Conservation (phyloP, 1,139 yeast species). For the Pichia sp. region DNA sequence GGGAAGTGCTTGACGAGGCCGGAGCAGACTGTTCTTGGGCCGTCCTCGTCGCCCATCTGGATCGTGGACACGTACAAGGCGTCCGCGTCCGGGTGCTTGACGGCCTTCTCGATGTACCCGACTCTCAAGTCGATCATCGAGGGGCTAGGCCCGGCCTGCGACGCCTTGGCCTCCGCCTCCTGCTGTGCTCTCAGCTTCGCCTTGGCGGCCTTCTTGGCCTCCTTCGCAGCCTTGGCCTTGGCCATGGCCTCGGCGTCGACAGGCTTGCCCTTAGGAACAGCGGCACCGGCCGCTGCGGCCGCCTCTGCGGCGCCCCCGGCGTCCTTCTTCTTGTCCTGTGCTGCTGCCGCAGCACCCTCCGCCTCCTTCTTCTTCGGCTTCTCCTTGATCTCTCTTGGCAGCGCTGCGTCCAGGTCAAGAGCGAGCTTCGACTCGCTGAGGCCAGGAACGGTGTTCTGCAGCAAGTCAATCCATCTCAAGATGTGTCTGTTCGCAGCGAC, state of each 20-base stretch:
- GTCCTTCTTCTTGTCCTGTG: constrained; percentile 36
- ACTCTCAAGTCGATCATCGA: constrained; percentile 88
- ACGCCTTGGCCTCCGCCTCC: constrained; percentile 34
- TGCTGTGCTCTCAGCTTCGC: constrained; percentile 50
- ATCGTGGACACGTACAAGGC: constrained; percentile 93
- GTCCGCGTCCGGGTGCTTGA: constrained; percentile 98
- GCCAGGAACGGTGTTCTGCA: constrained; percentile 61
- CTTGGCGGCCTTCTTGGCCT: constrained; percentile 65
- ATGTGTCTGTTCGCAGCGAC: constrained; percentile 66
- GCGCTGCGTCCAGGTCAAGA: constrained; percentile 54
- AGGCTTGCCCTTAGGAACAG: constrained; percentile 21
- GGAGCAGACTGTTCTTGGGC: constrained; percentile 97
- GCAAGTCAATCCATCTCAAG: constrained; percentile 84
- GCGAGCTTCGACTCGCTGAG: constrained; percentile 51
- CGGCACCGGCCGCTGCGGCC: no score
- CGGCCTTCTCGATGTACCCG: constrained; percentile 94
- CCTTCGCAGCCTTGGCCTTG: constrained; percentile 35
- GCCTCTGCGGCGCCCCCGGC: constrained; percentile 15
- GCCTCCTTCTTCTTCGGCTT: constrained; percentile 36
- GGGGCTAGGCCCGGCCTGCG: constrained; percentile 53
- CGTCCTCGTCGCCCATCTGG: constrained; percentile 92
- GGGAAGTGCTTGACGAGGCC: constrained; percentile 81
- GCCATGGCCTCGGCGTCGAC: constrained; percentile 23
- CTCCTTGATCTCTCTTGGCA: constrained; percentile 68
- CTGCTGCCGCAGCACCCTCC: constrained; percentile 20